Evolutionary conservation across 805 yeast species (phyloP).

Genomic region (Torulaspora gathmanii): DNA sequence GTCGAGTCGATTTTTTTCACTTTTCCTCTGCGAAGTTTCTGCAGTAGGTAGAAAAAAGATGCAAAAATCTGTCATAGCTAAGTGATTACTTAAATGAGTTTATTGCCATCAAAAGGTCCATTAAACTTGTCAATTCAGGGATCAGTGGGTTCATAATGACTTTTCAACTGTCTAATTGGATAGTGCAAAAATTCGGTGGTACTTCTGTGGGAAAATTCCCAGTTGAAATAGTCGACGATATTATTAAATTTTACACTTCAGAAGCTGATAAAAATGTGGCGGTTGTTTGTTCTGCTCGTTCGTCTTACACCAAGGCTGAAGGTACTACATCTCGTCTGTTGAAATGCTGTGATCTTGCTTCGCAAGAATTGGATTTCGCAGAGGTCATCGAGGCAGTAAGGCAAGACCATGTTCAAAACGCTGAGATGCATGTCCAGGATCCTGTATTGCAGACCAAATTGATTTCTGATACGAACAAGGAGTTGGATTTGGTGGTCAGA

Average conservation of each 20-base stretch:
- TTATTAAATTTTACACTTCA: constrained; percentile 59
- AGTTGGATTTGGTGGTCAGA: constrained; percentile 62
- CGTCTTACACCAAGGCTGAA: constrained; percentile 84
- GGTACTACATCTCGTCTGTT: constrained; percentile 91
- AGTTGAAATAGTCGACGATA: constrained; percentile 74
- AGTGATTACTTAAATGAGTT: not conserved
- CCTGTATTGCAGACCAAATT: constrained; percentile 48
- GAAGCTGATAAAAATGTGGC: constrained; percentile 61
- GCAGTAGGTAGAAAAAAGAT: not conserved
- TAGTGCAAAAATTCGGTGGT: constrained; percentile 95
- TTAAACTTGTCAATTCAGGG: not conserved
- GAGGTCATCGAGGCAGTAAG: constrained; percentile 60
- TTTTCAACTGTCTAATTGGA: constrained; percentile 45
- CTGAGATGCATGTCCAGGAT: constrained; percentile 48
- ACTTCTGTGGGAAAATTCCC: constrained; percentile 96
- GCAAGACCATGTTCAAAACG: constrained; percentile 75
- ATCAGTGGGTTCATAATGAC: not conserved
- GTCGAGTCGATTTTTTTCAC: not conserved
- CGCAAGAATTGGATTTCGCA: constrained; percentile 53
- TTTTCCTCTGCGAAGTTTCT: not conserved
- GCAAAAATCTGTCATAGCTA: not conserved
- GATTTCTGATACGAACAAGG: constrained; percentile 54
- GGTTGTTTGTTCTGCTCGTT: constrained; percentile 93
- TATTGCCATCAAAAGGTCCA: not conserved
- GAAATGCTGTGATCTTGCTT: constrained; percentile 75